A percentile compares a stretch with the other conserved stretches of the same genome.
These are phyloP conservation scores for Cinchona pubescens DNA, from an alignment of 257 asterid species.

Conservation along the genomic window DNA sequence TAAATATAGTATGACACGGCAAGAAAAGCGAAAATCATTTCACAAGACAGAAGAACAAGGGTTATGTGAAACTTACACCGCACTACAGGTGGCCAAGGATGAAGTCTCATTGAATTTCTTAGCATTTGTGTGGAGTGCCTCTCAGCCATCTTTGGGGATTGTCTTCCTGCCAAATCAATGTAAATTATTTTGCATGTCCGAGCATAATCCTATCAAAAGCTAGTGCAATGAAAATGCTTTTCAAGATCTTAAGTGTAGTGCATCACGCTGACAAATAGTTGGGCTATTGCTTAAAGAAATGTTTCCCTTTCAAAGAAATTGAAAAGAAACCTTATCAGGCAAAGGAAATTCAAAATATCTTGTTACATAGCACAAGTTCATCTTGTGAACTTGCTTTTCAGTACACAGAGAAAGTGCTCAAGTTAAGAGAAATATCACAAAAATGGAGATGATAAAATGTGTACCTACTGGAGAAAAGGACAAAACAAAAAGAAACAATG, in stretches of 20 bases:
- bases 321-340: background rate
- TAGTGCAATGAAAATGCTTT: background rate
- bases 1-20: background rate
- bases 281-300: background rate
- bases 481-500: background rate
- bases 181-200: background rate
- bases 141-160: background rate
- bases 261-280: background rate
- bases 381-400: background rate
- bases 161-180: background rate
- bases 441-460: background rate
- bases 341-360: background rate
- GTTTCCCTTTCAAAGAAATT: background rate
- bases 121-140: background rate
- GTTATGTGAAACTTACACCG: background rate
- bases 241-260: background rate
- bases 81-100: background rate
- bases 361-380: too few relatives aligned
- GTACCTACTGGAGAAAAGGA: background rate
- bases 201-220: background rate
- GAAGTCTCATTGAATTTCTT: background rate
- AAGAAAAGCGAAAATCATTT: background rate
- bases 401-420: background rate
- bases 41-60: background rate
- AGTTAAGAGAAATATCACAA: background rate